Evolutionary conservation across 257 asterid species (phyloP).

Genomic region (Solanum medicagineum): DNA sequence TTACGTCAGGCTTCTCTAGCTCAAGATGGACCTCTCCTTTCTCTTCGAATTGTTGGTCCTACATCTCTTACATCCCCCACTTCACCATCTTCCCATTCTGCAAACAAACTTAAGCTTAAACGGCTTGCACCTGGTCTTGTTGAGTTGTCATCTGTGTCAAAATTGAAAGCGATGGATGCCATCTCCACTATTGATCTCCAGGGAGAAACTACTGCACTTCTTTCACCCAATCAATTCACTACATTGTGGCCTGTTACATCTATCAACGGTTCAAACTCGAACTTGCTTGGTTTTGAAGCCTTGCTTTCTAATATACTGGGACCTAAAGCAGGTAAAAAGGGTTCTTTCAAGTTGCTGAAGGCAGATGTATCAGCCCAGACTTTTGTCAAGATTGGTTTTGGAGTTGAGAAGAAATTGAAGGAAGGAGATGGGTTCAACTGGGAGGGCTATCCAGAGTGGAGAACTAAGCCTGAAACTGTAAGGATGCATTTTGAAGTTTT

Average conservation of each 20-base stretch:
- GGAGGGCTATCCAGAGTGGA: slow-evolving; percentile 71
- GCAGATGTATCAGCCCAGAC: slow-evolving; percentile 90
- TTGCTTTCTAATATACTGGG: slow-evolving; percentile 75
- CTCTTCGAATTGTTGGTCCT: slow-evolving; percentile 90
- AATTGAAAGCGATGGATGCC: slow-evolving; percentile 22
- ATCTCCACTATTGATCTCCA: slow-evolving; percentile 42
- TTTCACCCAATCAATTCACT: slow-evolving; percentile 36
- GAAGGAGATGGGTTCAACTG: slow-evolving; percentile 29
- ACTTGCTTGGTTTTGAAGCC: slow-evolving; percentile 71
- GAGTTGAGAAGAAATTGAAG: slow-evolving; percentile 52
- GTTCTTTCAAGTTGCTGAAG: slow-evolving; percentile 73
- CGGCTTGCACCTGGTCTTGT: slow-evolving; percentile 97
- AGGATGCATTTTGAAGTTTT: slow-evolving; percentile 91
- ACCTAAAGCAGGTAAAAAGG: slow-evolving; percentile 44
- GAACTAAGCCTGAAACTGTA: slow-evolving; percentile 52
- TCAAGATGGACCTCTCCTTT: slow-evolving; percentile 39
- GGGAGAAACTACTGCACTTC: slow-evolving; percentile 63
- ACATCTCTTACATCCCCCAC: slow-evolving; percentile 78
- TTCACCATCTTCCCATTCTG: slow-evolving; percentile 42
- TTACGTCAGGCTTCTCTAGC: slow-evolving; percentile 51
- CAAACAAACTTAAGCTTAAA: slow-evolving; percentile 68
- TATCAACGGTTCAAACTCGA: slow-evolving; percentile 53
- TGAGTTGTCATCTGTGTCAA: slow-evolving; percentile 78
- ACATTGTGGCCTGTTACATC: slow-evolving; percentile 80
- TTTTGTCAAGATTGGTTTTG: slow-evolving; percentile 76